Conservation (phyloP, 306 rosid species). For the Vigna hirtella region DNA sequence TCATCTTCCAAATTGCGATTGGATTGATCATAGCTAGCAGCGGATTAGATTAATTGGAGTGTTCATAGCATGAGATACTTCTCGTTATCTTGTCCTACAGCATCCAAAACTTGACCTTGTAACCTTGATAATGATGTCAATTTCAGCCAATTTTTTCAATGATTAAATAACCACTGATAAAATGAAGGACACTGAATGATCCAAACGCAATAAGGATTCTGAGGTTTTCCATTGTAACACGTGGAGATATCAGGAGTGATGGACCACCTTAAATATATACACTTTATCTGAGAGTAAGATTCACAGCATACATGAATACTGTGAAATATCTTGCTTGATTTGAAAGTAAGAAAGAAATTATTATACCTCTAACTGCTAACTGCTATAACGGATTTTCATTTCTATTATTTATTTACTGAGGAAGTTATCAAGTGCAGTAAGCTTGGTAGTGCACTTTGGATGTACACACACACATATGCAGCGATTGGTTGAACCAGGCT, state of each 20-base stretch:
- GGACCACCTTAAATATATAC: background rate
- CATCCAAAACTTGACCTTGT: background rate
- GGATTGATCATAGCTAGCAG: constrained; percentile 16
- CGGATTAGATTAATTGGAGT: background rate
- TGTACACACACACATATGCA: background rate
- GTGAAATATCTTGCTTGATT: constrained; percentile 28
- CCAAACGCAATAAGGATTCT: constrained; percentile 3
- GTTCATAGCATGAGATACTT: background rate
- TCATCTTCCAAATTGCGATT: constrained; percentile 4
- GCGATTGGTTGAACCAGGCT: background rate
- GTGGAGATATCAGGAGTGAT: background rate
- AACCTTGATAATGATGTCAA: constrained; percentile 36
- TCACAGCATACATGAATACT: background rate
- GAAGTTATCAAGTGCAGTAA: no score
- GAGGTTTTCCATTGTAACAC: background rate
- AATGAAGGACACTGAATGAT: no score
- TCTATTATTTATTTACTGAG: background rate
- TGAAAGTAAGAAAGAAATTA: background rate
- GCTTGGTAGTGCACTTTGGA: background rate
- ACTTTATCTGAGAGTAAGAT: constrained; percentile 7
- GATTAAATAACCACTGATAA: constrained; percentile 37
- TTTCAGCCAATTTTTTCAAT: constrained; percentile 28
- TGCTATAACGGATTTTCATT: background rate
- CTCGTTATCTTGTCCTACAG: constrained; percentile 9
- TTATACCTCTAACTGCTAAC: background rate